These are phyloP conservation scores for Ophiocordyceps australis DNA, from an alignment of 2,329 filamentous ascomycete species.

Conservation along the genomic window DNA sequence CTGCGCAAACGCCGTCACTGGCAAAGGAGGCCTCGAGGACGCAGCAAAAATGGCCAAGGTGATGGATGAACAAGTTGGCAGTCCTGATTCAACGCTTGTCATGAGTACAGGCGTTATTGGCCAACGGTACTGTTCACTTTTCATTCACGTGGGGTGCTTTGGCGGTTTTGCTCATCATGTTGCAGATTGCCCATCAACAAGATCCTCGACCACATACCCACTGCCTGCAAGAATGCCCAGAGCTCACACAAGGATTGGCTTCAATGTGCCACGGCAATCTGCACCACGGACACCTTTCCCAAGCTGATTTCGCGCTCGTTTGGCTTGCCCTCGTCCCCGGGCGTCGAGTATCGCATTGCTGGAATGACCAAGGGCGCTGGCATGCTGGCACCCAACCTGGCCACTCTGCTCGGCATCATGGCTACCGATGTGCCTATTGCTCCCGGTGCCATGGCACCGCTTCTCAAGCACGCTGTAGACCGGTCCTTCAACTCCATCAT, in stretches of 20 bases:
- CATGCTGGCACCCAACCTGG: conserved; percentile 99
- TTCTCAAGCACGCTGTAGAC: conserved; percentile 59
- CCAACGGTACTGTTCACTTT: conserved; percentile 41
- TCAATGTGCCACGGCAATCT: conserved; percentile 72
- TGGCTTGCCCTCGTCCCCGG: conserved; percentile 61
- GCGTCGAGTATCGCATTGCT: conserved; percentile 63
- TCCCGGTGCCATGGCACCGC: conserved; percentile 42
- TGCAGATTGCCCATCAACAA: conserved; percentile 70
- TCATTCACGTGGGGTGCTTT: conserved; percentile 1
- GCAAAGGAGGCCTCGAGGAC: conserved; percentile 75
- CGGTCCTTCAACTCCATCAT: conserved; percentile 93
- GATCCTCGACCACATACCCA: conserved; percentile 68
- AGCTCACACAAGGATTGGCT: conserved; percentile 75
- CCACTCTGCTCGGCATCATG: conserved; percentile 78
- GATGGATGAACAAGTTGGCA: conserved; percentile 46
- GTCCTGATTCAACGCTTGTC: conserved; percentile 51
- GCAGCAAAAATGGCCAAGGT: conserved; percentile 65
- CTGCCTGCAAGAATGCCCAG: conserved; percentile 53
- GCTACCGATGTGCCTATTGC: conserved; percentile 79
- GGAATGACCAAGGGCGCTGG: conserved; percentile 97
- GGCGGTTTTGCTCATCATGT: conserved; percentile 1
- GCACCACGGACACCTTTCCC: conserved; percentile 96
- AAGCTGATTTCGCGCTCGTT: conserved; percentile 82
- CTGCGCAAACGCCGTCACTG: conserved; percentile 93
- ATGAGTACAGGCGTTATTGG: conserved; percentile 99